Percentiles rank a stretch among this genome's conserved stretches.
Conservation (phyloP, 1,139 yeast genomes). For the Suhomyces chickasaworum region DNA sequence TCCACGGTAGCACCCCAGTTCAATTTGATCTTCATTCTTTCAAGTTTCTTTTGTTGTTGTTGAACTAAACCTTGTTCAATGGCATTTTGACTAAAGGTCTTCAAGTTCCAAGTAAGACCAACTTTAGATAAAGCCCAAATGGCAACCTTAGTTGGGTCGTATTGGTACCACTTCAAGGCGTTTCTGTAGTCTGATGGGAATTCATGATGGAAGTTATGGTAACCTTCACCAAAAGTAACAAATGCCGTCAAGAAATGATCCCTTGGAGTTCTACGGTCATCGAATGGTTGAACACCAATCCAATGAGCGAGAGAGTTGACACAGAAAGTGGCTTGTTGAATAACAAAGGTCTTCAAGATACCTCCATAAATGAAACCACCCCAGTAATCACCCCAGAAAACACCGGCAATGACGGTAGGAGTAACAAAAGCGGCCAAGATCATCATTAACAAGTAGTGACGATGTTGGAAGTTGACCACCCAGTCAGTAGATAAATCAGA, state of each 20-base stretch:
- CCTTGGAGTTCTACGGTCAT: conserved; percentile 96
- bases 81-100: conserved; percentile 91
- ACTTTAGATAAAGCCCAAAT: conserved; percentile 72
- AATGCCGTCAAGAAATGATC: conserved; percentile 93
- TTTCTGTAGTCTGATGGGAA: conserved; percentile 98
- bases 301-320: conserved; percentile 98
- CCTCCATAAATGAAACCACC: conserved; percentile 96
- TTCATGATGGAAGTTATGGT: conserved; percentile 99
- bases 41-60: conserved; percentile 87
- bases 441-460: conserved; percentile 79
- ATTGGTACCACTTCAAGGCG: conserved; percentile 98
- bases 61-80: conserved; percentile 95
- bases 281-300: conserved; percentile 98
- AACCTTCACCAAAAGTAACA: conserved; percentile 97
- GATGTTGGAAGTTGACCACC: conserved; percentile 90
- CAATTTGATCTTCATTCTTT: conserved; percentile 71
- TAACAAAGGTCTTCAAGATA: conserved; percentile 73
- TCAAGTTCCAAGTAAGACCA: conserved; percentile 88
- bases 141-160: conserved; percentile 89
- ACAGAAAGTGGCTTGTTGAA: conserved; percentile 98
- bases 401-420: conserved; percentile 78
- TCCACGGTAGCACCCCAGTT: conserved; percentile 93
- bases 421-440: conserved; percentile 64
- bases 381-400: conserved; percentile 82
- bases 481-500: conserved; percentile 89